Evolutionary conservation across 441 rosid species (phyloP), one percentile per base, ranked within the genome.

Genomic region (Gossypium trilobum): DNA sequence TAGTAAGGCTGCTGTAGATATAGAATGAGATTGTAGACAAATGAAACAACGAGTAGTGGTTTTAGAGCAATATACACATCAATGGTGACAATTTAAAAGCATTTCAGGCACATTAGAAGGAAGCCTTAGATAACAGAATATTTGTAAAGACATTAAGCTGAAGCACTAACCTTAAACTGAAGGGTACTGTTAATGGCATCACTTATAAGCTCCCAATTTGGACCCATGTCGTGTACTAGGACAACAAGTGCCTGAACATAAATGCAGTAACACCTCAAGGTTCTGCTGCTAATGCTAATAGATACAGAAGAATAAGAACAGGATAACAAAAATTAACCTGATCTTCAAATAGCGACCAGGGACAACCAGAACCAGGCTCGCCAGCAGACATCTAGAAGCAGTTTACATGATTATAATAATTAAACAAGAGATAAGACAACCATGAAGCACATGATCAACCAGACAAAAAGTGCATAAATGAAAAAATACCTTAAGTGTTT

Each of bases 171-270:
- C 96, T 96, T 92, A 62, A 96, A 91, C 69, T 94, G 94, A 80
- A 92, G 87, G 68, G 92, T 85, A 80, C 88, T 87, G 79, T 94
- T 96, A 81, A 96, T 84, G 58, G 96, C 97, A 84, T 96, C 99
- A 80, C 99, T 92, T 52, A 96, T 88, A 83, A 96, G 97, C 88
- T 92, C 99, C 99, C 98, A 96, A 73, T 92, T 94, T 50, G 96
- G 99, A 74, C 99, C 99, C 98, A 96, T 86, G 77, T 96, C 99
- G 77, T 96, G 99, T 59, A 96, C 98, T 77, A 96, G 94, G 77
- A 94, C 99, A 67, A 96, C 96, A 77, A 96, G 98, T 52, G 99
- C 99, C 99, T 96, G 76, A 52, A 74, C 39, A 75, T 67, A 77
- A 77, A 74, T 66, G 13, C 58, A 60, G 60, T 36, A 33, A 39